A percentile compares a stretch with the other conserved stretches of the same genome.
Evolutionary conservation across 2,329 filamentous ascomycete species (phyloP).

Genomic region (Penicillium sp.): DNA sequence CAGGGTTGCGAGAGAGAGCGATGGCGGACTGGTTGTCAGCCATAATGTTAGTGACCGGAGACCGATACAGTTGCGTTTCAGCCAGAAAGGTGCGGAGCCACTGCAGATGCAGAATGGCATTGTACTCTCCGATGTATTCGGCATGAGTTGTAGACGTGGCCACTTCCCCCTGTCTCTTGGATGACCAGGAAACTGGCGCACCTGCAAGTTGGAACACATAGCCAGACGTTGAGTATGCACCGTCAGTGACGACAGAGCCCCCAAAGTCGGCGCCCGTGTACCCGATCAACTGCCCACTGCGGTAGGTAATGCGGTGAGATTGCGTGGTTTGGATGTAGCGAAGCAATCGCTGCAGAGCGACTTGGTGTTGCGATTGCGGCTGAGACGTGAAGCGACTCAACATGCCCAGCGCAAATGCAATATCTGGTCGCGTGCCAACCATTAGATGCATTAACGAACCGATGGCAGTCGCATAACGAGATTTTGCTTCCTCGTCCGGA

Average conservation of each 20-base stretch:
- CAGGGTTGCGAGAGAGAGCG: slow-evolving; percentile 9
- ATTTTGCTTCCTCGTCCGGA: too few species aligned
- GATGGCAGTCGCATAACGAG: slow-evolving; percentile 3
- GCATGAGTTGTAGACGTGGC: slow-evolving; percentile 2
- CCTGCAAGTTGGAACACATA: slow-evolving; percentile 23
- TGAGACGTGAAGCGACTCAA: slow-evolving; percentile 11
- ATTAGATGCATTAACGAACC: slow-evolving; percentile 9
- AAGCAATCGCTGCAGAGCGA: slow-evolving; percentile 3
- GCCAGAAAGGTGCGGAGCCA: slow-evolving; percentile 13
- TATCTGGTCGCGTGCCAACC: slow-evolving; percentile 4
- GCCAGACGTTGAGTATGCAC: slow-evolving; percentile 20
- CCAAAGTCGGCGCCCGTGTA: neutral
- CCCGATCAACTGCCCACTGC: slow-evolving; percentile 12
- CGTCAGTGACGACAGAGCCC: slow-evolving; percentile 13
- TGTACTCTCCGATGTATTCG: slow-evolving; percentile 6
- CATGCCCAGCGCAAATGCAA: slow-evolving; percentile 4
- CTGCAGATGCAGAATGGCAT: too few species aligned
- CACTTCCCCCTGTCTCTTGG: slow-evolving; percentile 17
- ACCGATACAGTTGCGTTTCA: slow-evolving; percentile 6
- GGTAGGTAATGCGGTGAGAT: slow-evolving; percentile 2
- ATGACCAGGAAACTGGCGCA: slow-evolving; percentile 23
- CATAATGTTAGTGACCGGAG: slow-evolving; percentile 10
- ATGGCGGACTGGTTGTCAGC: slow-evolving; percentile 14
- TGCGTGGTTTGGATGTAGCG: slow-evolving; percentile 9
- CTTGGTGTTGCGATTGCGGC: slow-evolving; percentile 10